Base-by-base conservation (phyloP, 306 rosid species). In the Prunus armeniaca region DNA sequence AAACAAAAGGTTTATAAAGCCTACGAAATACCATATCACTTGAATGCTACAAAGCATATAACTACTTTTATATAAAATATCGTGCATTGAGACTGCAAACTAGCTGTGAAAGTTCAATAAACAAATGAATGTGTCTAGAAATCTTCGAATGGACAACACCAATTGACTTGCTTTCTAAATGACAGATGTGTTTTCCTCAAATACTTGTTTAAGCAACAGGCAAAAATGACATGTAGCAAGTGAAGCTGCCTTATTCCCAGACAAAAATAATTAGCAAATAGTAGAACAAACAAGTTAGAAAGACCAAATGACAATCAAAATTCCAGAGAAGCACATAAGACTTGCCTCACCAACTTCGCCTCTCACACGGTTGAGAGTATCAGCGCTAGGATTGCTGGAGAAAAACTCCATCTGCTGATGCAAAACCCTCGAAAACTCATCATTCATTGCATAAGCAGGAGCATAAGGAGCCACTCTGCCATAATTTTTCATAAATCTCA, bases 401-500 rank as follows among this genome's bases (percentile, higher is more conserved):
- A 91, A 96, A 52, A 88, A 96, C 80, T 96, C 99, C 99, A 96
- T 96, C 80, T 92, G 99, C 74, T 92, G 99, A 82, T 96, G 99
- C 80, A 96, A 80, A 64, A 96, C 99, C 83, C 99, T 89, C 52
- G 99, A 96, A 81, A 96, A 96, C 71, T 96, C 99, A 41, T 96
- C 99, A 63, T 96, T 96, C 99, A 96, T 96, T 45, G 99, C 96
- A 88, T 96, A 96, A 34, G 99, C 99, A 52, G 97, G 97, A 19
- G 99, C 93, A 73, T 86, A 84, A 22, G 79, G 80, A 28, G 97
- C 99, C 76, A 96, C 98, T 84, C 91, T 87, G 56, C 96, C 84
- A 54, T 96, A 96, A 84, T 96, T 96, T 80, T 96, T 96, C 98
- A 96, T 96, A 82, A 96, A 96, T 80, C 99, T 91, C 99, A 96